These are phyloP conservation scores for Sugiyamaella sp. DNA, from an alignment of 1,139 yeast genomes.

Conservation along the genomic window DNA sequence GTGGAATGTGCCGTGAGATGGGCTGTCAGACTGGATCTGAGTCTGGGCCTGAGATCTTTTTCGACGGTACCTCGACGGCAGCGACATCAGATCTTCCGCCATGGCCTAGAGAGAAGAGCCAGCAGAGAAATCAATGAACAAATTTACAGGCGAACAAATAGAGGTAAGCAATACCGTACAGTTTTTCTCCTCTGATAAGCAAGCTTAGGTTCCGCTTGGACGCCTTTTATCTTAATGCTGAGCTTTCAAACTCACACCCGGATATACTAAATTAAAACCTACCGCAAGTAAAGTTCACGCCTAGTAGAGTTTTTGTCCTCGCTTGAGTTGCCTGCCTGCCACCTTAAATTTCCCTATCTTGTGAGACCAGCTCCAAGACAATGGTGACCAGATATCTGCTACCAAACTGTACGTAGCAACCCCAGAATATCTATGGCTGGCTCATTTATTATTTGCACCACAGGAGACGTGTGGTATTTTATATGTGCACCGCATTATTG, in stretches of 20 bases:
- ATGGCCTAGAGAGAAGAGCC: not conserved
- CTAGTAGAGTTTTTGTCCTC: not conserved
- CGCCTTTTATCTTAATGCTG: too few species aligned
- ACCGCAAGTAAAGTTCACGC: not conserved
- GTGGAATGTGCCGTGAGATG: too few species aligned
- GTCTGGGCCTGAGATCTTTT: conserved; percentile 2
- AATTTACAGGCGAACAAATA: too few species aligned
- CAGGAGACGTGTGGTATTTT: not conserved
- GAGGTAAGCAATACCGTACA: too few species aligned
- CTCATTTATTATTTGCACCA: not conserved
- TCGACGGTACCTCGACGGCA: conserved; percentile 19
- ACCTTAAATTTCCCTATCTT: not conserved
- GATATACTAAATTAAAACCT: not conserved
- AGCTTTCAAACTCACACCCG: too few species aligned
- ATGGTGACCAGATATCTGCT: not conserved
- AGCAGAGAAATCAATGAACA: too few species aligned
- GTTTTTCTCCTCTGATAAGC: too few species aligned
- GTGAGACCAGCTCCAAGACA: not conserved
- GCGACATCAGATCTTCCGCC: conserved; percentile 7
- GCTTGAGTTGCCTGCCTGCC: not conserved
- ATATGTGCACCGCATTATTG: not conserved
- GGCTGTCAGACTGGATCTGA: conserved; percentile 7
- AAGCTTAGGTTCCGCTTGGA: too few species aligned
- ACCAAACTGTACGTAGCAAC: not conserved
- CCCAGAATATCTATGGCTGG: not conserved